Evolutionary conservation across 345 rosid genomes (phyloP).

Genomic region (Populus nigra): DNA sequence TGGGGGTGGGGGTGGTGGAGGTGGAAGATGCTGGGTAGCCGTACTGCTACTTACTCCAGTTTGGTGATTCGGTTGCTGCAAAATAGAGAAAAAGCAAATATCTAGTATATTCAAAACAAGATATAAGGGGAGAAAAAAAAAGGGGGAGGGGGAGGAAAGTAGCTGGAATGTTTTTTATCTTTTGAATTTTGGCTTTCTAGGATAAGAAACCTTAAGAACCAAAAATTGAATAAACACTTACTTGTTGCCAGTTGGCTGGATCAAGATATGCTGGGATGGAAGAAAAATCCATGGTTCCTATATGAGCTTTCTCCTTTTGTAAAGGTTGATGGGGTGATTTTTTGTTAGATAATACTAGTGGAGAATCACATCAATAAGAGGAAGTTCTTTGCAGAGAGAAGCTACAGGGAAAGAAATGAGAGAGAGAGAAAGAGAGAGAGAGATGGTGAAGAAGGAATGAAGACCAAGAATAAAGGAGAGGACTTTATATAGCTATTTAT

Average conservation of each 20-base stretch:
- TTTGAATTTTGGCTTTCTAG: conserved; percentile 38
- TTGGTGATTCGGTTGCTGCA: conserved; percentile 46
- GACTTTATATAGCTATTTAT: conserved; percentile 5
- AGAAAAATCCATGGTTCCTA: conserved; percentile 69
- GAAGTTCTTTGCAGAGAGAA: not conserved
- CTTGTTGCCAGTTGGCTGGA: conserved; percentile 97
- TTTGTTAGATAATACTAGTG: conserved; percentile 33
- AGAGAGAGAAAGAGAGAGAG: not conserved
- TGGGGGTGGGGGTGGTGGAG: conserved; percentile 28
- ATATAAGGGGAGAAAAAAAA: conserved; percentile 30
- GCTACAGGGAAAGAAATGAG: not conserved
- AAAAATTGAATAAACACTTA: conserved; percentile 34
- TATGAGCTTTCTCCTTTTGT: conserved; percentile 40
- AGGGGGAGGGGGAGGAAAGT: conserved; percentile 31
- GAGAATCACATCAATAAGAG: conserved; percentile 30
- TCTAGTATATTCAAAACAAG: conserved; percentile 58
- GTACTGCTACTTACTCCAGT: conserved; percentile 25
- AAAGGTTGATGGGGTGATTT: conserved; percentile 39
- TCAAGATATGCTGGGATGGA: conserved; percentile 95
- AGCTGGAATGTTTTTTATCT: conserved; percentile 39
- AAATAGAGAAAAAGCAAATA: conserved; percentile 34
- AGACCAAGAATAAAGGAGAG: conserved; percentile 7
- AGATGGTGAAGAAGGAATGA: conserved; percentile 3
- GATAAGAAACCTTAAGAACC: conserved; percentile 19
- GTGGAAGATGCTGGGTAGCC: conserved; percentile 28